These are phyloP conservation scores for Ophiostoma sp. DNA, from an alignment of 2,329 filamentous ascomycete species.

Conservation along the genomic window DNA sequence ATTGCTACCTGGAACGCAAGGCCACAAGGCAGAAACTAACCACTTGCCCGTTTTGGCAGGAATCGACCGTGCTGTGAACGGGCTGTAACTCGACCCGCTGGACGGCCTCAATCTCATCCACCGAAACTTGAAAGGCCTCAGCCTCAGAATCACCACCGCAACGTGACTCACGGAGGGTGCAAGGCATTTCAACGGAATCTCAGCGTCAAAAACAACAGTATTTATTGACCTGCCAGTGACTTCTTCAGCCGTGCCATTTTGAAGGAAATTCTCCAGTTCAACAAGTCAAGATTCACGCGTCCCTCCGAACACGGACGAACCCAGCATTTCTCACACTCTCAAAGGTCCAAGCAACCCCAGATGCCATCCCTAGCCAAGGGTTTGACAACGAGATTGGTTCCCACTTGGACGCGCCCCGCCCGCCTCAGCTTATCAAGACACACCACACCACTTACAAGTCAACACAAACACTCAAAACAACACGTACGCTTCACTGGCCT, in stretches of 20 bases:
- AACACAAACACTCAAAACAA: background rate
- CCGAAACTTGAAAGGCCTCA: background rate
- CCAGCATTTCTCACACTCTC: background rate
- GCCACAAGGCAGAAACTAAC: conserved; percentile 19
- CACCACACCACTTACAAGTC: background rate
- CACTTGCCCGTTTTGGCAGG: background rate
- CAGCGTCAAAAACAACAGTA: background rate
- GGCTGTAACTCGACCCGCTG: conserved; percentile 5
- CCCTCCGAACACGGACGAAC: conserved; percentile 17
- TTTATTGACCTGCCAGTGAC: conserved; percentile 14
- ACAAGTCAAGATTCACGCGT: conserved; percentile 2
- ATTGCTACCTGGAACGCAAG: conserved; percentile 13
- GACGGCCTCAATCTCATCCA: conserved; percentile 9
- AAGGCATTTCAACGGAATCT: too few relatives aligned
- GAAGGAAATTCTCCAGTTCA: background rate
- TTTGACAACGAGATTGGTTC: conserved; percentile 19
- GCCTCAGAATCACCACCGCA: background rate
- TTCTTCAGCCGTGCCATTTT: background rate
- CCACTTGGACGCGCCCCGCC: conserved; percentile 25
- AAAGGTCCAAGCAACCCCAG: background rate
- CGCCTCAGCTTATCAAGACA: conserved; percentile 1
- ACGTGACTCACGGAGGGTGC: conserved; percentile 3
- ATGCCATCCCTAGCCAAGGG: conserved; percentile 28
- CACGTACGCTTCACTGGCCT: background rate
- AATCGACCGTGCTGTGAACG: background rate